Conservation (phyloP, 192 early-diverging fungal genomes). For the Gryganskiella cystojenkinii region DNA sequence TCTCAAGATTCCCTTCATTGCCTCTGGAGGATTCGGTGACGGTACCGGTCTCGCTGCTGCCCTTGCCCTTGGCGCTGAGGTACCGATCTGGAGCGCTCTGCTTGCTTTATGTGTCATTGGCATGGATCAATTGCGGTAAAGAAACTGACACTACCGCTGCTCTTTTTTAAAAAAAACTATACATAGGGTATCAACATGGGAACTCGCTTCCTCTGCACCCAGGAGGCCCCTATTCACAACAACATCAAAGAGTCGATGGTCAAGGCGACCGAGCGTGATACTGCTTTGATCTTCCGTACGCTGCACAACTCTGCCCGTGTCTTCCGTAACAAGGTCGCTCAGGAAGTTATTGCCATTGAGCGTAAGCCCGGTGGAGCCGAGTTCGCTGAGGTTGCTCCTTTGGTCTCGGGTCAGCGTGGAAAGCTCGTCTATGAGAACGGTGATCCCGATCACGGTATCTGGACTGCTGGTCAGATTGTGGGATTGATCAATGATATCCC, state of each 20-base stretch:
- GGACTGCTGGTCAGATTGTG: constrained; percentile 75
- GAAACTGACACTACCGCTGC: no score
- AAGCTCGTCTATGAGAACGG: constrained; percentile 66
- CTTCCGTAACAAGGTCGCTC: constrained; percentile 76
- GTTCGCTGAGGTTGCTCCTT: constrained; percentile 75
- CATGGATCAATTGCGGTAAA: no score
- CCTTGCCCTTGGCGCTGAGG: constrained; percentile 61
- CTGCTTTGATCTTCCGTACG: constrained; percentile 76
- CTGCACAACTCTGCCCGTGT: constrained; percentile 84
- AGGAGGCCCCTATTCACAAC: constrained; percentile 77
- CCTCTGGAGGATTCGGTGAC: constrained; percentile 83
- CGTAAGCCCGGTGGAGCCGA: constrained; percentile 67
- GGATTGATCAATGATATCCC: constrained; percentile 85
- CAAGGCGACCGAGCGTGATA: constrained; percentile 70
- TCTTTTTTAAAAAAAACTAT: not conserved
- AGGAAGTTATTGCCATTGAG: constrained; percentile 77
- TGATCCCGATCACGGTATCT: constrained; percentile 67
- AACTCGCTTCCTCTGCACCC: constrained; percentile 88
- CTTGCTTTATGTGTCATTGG: no score
- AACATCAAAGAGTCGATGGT: constrained; percentile 83
- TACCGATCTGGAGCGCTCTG: no score
- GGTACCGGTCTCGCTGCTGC: constrained; percentile 79
- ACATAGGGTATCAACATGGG: constrained; percentile 82
- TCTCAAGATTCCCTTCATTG: constrained; percentile 78
- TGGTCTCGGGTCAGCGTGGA: constrained; percentile 74